phyloP scores from a whole-genome alignment of 1,284 basidiomycete genomes.

The Cystobasidium sp. region DNA sequence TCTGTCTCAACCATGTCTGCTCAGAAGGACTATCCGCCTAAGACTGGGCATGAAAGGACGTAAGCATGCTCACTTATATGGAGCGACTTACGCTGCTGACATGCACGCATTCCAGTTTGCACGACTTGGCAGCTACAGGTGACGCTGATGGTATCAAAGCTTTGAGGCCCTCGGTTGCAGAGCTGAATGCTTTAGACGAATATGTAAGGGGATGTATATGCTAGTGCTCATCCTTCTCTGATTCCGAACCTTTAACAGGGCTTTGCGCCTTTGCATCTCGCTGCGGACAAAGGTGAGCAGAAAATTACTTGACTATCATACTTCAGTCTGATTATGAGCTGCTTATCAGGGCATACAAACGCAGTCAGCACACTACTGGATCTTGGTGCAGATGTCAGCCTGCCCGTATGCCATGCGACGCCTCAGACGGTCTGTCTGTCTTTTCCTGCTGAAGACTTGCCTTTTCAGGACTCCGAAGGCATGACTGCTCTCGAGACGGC shows the following conservation, averaged over 20 bases:
- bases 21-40: background rate
- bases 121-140: slow-evolving; percentile 26
- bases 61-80: too few relatives aligned
- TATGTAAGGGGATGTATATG: background rate
- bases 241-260: slow-evolving; percentile 11
- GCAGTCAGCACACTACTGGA: slow-evolving; percentile 8
- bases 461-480: slow-evolving; percentile 32
- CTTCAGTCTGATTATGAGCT: background rate
- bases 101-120: slow-evolving; percentile 1
- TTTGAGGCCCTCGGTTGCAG: background rate
- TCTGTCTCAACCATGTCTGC: slow-evolving; percentile 27
- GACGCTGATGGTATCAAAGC: slow-evolving; percentile 8
- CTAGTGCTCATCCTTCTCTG: background rate
- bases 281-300: slow-evolving; percentile 33
- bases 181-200: slow-evolving; percentile 21
- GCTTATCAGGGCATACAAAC: slow-evolving; percentile 18
- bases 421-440: background rate
- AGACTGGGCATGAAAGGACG: background rate
- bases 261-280: slow-evolving; percentile 38
- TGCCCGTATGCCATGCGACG: background rate
- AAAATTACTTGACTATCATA: background rate
- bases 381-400: slow-evolving; percentile 16
- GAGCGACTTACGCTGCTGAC: background rate
- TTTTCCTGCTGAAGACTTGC: background rate
- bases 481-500: slow-evolving; percentile 38